Evolutionary conservation across 2,329 filamentous ascomycete species (phyloP).

Genomic region (Hypoxylon sp.): DNA sequence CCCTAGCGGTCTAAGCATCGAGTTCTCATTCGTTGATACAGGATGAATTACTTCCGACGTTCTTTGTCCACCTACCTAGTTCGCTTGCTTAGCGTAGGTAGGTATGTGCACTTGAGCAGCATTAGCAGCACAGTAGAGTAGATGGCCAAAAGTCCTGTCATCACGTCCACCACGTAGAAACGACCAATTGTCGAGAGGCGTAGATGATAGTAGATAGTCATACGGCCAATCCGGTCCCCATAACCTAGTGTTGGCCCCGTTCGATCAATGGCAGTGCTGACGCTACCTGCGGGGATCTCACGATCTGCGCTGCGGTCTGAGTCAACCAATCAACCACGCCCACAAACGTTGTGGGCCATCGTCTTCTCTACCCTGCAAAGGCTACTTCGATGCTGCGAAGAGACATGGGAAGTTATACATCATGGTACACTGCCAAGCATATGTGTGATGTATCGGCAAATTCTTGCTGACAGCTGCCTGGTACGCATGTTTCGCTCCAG

Average conservation of each 20-base stretch:
- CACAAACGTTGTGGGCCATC: neutral
- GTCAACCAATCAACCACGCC: constrained; percentile 19
- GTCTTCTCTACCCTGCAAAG: constrained; percentile 5
- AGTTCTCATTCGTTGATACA: constrained; percentile 6
- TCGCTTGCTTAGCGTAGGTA: no score
- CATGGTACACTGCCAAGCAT: no score
- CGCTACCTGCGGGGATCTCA: no score
- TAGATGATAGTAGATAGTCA: no score
- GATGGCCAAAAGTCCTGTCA: no score
- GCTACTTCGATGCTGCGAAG: neutral
- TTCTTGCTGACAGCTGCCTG: constrained; percentile 8
- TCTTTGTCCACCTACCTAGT: neutral
- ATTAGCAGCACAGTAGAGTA: no score
- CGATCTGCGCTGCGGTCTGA: constrained; percentile 27
- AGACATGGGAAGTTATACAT: no score
- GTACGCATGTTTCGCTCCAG: neutral
- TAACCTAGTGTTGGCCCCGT: constrained; percentile 13
- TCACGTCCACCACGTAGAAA: no score
- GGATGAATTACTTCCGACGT: neutral
- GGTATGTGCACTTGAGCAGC: neutral
- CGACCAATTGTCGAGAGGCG: no score
- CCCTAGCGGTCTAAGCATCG: constrained; percentile 1
- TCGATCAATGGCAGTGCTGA: constrained; percentile 16
- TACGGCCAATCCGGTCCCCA: constrained; percentile 8
- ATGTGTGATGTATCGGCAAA: neutral